Evolutionary conservation across 139 green algal species (phyloP), one percentile per base, ranked within the genome.

Genomic region (Klebsormidium nitens): DNA sequence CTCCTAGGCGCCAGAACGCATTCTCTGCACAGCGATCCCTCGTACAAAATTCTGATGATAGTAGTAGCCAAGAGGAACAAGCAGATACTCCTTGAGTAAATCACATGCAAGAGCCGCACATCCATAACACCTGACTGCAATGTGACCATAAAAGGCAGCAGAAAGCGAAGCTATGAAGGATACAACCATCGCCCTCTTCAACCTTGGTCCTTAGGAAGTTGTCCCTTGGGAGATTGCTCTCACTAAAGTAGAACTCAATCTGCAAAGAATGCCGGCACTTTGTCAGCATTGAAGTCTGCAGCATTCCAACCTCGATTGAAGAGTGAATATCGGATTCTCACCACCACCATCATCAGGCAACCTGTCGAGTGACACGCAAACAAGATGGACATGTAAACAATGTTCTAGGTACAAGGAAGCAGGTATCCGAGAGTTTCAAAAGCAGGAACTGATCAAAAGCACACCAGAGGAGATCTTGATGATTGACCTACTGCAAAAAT

Each of bases 191-290:
- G 39, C 66, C 72, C 36, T 79, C 64, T 36, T 70, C 32, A 0
- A 84, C 44, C 19, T 73, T 76, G 29, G 71, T 60, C 3, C 32
- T 47, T 38, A 85, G 48, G 61, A 85, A 85, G 37, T 71, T 78
- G 74, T 85, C 80, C 14, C 47, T 72, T 8, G 78, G 78, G 28
- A 85, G 61, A 68, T 85, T 85, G 50, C 72, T 83, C 52, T 85
- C 80, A 38, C 56, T 81, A 48, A 85, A 82, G 49, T 85, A 85
- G 57, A 82, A 85, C 59, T 85, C 80, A 26, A 85, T 36, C 71
- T 85, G 79, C 68, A n/a, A n/a, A n/a, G n/a, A n/a, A n/a, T n/a
- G n/a, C n/a, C n/a, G n/a, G n/a, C n/a, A n/a, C n/a, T n/a, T n/a
- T n/a, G n/a, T n/a, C n/a, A n/a, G n/a, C n/a, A n/a, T n/a, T n/a